These are phyloP conservation scores for Castanea crenata DNA, from an alignment of 306 rosid species.

Conservation along the genomic window DNA sequence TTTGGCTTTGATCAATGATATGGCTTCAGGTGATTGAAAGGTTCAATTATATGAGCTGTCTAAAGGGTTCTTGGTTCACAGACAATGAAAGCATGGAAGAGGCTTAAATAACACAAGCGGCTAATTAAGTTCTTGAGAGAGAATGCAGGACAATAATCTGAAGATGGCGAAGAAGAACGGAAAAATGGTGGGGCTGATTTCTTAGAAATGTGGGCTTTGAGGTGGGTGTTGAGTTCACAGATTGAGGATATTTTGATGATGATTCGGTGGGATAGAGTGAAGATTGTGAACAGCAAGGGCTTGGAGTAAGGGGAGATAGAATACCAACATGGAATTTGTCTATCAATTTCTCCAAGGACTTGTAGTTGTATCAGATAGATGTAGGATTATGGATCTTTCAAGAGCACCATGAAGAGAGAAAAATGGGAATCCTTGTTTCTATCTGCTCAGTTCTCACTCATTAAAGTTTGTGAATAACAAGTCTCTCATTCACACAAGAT, in stretches of 20 bases:
- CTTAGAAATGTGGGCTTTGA: conserved; percentile 19
- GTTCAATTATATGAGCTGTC: conserved; percentile 53
- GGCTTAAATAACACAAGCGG: conserved; percentile 74
- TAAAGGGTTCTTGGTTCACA: conserved; percentile 75
- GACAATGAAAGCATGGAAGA: conserved; percentile 75
- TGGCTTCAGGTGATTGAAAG: no score
- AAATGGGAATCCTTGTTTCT: no score
- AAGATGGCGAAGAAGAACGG: conserved; percentile 5
- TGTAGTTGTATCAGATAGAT: no score
- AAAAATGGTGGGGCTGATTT: conserved; percentile 33
- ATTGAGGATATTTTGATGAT: conserved; percentile 1
- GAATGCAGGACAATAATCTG: conserved; percentile 6
- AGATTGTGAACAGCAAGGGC: conserved; percentile 45
- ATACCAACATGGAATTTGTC: no score
- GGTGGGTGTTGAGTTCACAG: conserved; percentile 21
- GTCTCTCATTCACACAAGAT: no score
- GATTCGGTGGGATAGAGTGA: conserved; percentile 31
- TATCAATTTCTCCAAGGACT: no score
- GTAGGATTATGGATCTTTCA: no score
- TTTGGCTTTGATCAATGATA: no score
- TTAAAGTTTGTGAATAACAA: no score
- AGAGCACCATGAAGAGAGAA: no score
- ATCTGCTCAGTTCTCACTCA: no score
- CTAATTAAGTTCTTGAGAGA: conserved; percentile 55
- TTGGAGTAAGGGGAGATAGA: conserved; percentile 27